These are phyloP conservation scores for Anthostomella pinea DNA, from an alignment of 2,329 filamentous ascomycete genomes.

Conservation along the genomic window DNA sequence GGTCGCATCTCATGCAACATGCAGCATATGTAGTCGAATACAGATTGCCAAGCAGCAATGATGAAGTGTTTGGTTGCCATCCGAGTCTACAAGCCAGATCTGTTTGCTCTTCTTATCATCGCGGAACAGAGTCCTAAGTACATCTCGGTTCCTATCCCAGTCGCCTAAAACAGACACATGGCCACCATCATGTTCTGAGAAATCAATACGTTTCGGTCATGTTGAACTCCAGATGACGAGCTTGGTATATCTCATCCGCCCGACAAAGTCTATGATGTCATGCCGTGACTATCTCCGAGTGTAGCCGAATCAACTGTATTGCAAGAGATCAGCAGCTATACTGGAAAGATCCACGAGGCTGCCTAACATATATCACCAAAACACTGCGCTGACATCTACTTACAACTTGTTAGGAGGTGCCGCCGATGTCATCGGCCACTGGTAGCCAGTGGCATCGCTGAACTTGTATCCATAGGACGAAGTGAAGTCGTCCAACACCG, in stretches of 20 bases:
- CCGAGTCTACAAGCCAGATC: conserved; percentile 3
- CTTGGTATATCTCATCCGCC: conserved; percentile 14
- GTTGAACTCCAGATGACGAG: conserved; percentile 13
- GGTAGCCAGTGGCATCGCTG: conserved; percentile 91
- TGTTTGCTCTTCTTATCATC: conserved; percentile 17
- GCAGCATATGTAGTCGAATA: too few species aligned
- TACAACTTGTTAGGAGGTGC: conserved; percentile 75
- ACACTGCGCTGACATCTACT: conserved; percentile 36
- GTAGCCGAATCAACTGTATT: conserved; percentile 21
- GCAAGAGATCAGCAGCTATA: conserved; percentile 16
- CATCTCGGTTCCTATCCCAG: conserved; percentile 5
- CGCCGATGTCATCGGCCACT: conserved; percentile 81
- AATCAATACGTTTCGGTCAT: conserved; percentile 6
- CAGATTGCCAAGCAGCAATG: too few species aligned
- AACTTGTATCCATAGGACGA: conserved; percentile 99
- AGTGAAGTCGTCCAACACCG: conserved; percentile 96
- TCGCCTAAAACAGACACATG: conserved; percentile 8
- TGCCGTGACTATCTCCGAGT: conserved; percentile 14
- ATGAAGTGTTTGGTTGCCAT: too few species aligned
- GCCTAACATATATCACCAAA: conserved; percentile 26
- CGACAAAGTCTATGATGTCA: conserved; percentile 7
- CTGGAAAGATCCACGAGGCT: conserved; percentile 14
- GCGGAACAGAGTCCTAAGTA: conserved; percentile 11
- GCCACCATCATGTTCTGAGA: conserved; percentile 4
- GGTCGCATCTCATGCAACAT: too few species aligned